Evolutionary conservation across 2,329 filamentous ascomycete species (phyloP).

Genomic region (Diplodia seriata): DNA sequence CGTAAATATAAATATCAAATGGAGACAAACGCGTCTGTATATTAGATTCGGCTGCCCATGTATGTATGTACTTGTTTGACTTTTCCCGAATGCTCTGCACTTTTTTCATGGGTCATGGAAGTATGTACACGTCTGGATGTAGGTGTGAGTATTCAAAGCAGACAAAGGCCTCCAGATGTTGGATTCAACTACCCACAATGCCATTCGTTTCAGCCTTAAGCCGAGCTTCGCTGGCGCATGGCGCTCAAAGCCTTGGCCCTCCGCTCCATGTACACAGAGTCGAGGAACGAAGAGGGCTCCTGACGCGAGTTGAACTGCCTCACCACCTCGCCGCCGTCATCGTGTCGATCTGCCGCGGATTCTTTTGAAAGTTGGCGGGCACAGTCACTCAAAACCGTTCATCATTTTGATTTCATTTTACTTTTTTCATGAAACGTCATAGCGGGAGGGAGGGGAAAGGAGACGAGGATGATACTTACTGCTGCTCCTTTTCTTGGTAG

Average conservation of each 20-base stretch:
- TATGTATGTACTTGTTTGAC: too few relatives aligned
- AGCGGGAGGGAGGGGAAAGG: too few relatives aligned
- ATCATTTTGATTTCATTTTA: not conserved
- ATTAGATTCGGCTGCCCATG: too few relatives aligned
- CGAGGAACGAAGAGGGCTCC: slow-evolving; percentile 26
- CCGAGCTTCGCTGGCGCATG: slow-evolving; percentile 2
- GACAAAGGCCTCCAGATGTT: not conserved
- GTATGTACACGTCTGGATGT: not conserved
- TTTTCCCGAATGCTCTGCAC: too few relatives aligned
- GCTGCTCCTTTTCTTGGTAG: not conserved
- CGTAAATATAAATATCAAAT: not conserved
- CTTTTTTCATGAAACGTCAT: not conserved
- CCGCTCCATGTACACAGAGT: slow-evolving; percentile 12
- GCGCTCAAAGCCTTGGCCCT: slow-evolving; percentile 1
- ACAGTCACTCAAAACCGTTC: not conserved
- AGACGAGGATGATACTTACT: not conserved
- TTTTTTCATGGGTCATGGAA: too few relatives aligned
- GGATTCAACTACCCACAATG: not conserved
- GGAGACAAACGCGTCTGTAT: not conserved
- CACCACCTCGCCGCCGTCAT: not conserved
- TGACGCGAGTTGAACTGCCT: slow-evolving; percentile 16
- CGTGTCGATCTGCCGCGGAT: slow-evolving; percentile 1
- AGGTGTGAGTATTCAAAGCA: not conserved
- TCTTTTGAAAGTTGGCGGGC: too few relatives aligned
- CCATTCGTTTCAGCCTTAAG: not conserved